A percentile compares a stretch with the other conserved stretches of the same genome.
Evolutionary conservation across 2,329 filamentous ascomycete genomes (phyloP).

Genomic region (Curvularia lunata): DNA sequence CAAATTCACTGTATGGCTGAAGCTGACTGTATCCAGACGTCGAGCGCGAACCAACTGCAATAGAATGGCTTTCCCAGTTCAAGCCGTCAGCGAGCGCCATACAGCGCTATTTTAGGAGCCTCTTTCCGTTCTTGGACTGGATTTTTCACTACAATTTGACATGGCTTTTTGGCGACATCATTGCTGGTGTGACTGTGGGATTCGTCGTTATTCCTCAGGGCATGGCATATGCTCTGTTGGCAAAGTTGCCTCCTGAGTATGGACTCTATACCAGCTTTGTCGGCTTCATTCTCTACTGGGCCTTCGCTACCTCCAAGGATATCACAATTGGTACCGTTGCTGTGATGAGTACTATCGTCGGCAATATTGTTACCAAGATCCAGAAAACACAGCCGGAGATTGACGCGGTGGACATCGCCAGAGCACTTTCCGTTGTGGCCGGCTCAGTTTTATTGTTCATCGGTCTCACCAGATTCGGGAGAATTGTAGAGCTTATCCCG

Average conservation of each 20-base stretch:
- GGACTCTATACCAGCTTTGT: slow-evolving; percentile 96
- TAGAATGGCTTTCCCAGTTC: slow-evolving; percentile 72
- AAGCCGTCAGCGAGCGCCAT: slow-evolving; percentile 64
- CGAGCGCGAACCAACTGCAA: slow-evolving; percentile 77
- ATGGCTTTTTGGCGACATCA: slow-evolving; percentile 87
- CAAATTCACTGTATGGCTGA: neutral
- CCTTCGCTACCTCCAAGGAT: slow-evolving; percentile 97
- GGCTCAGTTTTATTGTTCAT: slow-evolving; percentile 81
- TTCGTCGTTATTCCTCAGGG: slow-evolving; percentile 91
- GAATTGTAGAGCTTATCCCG: slow-evolving; percentile 93
- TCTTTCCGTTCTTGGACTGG: slow-evolving; percentile 93
- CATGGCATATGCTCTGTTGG: slow-evolving; percentile 92
- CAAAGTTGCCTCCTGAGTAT: slow-evolving; percentile 78
- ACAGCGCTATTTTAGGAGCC: slow-evolving; percentile 66
- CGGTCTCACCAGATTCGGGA: slow-evolving; percentile 80
- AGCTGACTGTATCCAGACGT: slow-evolving; percentile 70
- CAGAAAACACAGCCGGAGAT: slow-evolving; percentile 56
- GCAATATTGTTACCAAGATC: slow-evolving; percentile 74
- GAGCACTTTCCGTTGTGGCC: slow-evolving; percentile 77
- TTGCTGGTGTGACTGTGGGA: slow-evolving; percentile 80
- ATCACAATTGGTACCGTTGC: slow-evolving; percentile 99
- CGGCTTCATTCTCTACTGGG: slow-evolving; percentile 94
- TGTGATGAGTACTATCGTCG: slow-evolving; percentile 90
- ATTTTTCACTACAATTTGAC: slow-evolving; percentile 85
- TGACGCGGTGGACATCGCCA: slow-evolving; percentile 67